A percentile compares a stretch with the other conserved stretches of the same genome.
These are phyloP conservation scores for Populus euphratica DNA, from an alignment of 345 rosid species.

Conservation along the genomic window DNA sequence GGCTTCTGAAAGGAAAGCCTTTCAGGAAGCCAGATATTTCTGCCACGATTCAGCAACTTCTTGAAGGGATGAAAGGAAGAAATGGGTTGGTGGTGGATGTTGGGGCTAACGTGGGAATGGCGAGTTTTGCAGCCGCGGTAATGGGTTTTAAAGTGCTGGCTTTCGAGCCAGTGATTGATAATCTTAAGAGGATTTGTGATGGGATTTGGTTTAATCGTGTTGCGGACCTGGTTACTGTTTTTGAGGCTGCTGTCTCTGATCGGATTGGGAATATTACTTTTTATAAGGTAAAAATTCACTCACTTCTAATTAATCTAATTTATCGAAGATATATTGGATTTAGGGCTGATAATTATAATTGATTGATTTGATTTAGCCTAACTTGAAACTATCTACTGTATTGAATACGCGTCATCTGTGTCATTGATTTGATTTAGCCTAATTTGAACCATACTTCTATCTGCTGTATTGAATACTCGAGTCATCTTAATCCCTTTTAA, in stretches of 20 bases:
- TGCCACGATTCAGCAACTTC: constrained; percentile 64
- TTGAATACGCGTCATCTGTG: not conserved
- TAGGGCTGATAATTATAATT: not conserved
- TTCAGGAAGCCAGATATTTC: constrained; percentile 91
- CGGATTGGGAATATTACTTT: constrained; percentile 71
- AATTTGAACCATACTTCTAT: not conserved
- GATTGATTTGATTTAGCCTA: not conserved
- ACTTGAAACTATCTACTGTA: not conserved
- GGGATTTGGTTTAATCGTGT: constrained; percentile 89
- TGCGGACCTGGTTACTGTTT: constrained; percentile 68
- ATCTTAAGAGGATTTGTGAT: constrained; percentile 92
- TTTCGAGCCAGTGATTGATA: constrained; percentile 90
- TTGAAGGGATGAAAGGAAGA: constrained; percentile 50
- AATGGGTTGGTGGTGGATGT: constrained; percentile 77
- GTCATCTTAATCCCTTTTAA: not conserved
- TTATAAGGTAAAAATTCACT: constrained; percentile 54
- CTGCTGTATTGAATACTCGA: not conserved
- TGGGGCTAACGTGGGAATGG: constrained; percentile 98
- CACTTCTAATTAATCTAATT: not conserved
- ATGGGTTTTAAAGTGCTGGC: constrained; percentile 89
- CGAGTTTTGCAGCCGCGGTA: constrained; percentile 86
- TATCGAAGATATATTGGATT: not conserved
- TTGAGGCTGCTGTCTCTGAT: constrained; percentile 87
- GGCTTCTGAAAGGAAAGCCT: constrained; percentile 85
- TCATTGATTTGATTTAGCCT: not conserved